Base-by-base conservation (phyloP, 352 stramenopile genomes). In the Paralagenidium karlingii region DNA sequence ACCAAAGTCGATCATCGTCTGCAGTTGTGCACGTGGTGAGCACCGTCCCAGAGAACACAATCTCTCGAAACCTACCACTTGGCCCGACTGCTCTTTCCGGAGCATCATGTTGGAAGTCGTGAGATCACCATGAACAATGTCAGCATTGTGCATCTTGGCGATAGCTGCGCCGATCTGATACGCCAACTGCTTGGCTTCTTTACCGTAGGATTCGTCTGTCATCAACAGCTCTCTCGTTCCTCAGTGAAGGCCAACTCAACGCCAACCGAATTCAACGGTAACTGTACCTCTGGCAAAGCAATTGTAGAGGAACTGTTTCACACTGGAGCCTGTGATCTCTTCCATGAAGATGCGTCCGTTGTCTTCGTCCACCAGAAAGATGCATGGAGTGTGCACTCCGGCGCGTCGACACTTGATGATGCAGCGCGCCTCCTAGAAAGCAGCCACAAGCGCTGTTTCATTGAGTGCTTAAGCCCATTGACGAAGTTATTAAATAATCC, bases 31-130 rank as follows among this genome's bases (percentile, higher is more conserved):
- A 47, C 15, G 50, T 16, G 12, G 52, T 24, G 3, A 39, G 40
- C 13, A 25, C 11, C 20, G 24, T 13, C 38, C 16, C 36, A 18
- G 13, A 24, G 21, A 12, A 24, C 38, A 3, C 38, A 8, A 50
- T 24, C 16, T 30, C 24, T 36, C 19, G 42, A 1, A 9, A 18
- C 21, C 19, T 12, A 42, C 5, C 19, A 62, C 67, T n/a, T 34
- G 82, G 68, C 53, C 83, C 73, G 34, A 80, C 61, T 1, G 54
- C 71, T 5, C 60, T 62, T n/a, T 75, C 63, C 2, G 70, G 53
- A 34, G 53, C 77, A 97, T 90, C 54, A 96, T 82, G 49, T 97
- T 97, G 33, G 85, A 96, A 19, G 88, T 96, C 29, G 85, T 97
- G 31, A 96, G 60, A 55, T 97, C 88, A 34, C 88, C 88, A 48